A percentile compares a stretch with the other conserved stretches of the same genome.
Evolutionary conservation across 768 basidiomycete genomes (phyloP).

Genomic region (Lactifluus rugatus): DNA sequence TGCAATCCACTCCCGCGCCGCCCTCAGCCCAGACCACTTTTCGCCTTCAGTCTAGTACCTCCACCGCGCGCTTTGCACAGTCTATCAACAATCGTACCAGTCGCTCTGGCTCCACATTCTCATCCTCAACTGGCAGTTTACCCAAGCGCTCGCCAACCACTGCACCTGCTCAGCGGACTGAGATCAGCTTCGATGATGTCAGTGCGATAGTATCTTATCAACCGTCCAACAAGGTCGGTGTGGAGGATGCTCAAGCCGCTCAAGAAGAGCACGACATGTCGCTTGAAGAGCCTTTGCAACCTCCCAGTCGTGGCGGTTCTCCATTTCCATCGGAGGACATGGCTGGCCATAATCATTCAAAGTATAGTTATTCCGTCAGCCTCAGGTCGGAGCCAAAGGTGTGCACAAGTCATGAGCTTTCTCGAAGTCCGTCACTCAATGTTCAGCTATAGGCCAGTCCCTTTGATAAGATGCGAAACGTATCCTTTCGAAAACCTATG

Average conservation of each 20-base stretch:
- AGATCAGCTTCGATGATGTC: constrained; percentile 42
- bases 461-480: constrained; percentile 52
- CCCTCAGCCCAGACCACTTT: constrained; percentile 41
- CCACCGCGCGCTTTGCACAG: constrained; percentile 39
- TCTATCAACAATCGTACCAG: constrained; percentile 42
- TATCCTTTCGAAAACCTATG: constrained; percentile 44
- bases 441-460: constrained; percentile 45
- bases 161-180: neutral
- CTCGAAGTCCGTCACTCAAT: neutral
- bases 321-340: constrained; percentile 32
- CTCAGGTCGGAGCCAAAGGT: constrained; percentile 56
- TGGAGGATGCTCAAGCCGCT: constrained; percentile 1
- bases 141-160: constrained; percentile 6
- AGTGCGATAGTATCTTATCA: constrained; percentile 50
- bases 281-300: constrained; percentile 46
- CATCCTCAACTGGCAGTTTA: constrained; percentile 17
- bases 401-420: neutral
- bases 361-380: constrained; percentile 49
- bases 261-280: constrained; percentile 38
- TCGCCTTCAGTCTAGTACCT: constrained; percentile 42
- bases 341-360: constrained; percentile 28
- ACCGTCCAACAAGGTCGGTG: constrained; percentile 25
- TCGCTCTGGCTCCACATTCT: constrained; percentile 28
- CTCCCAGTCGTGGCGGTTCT: constrained; percentile 46
- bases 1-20: constrained; percentile 58